Base-by-base conservation (phyloP, 1,284 basidiomycete genomes). In the Apiotrichum mycotoxinovorans region DNA sequence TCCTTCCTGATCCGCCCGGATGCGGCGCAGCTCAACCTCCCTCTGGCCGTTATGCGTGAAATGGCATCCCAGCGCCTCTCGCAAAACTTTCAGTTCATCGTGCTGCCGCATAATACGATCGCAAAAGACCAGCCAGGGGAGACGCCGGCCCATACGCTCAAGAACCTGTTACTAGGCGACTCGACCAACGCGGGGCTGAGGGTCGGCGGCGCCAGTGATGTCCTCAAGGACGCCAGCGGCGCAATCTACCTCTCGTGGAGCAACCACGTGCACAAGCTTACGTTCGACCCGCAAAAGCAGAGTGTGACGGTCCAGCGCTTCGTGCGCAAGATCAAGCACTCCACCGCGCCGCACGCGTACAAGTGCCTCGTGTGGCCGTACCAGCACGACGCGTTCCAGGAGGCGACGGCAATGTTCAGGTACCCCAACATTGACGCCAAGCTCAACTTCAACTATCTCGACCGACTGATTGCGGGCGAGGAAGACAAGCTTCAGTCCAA, bases 71-170 rank as follows among this genome's bases (percentile, higher is more conserved):
- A 97, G 54, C 83, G 95, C 17, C 82, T 98, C 34, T 71, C 72
- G n/a, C 76, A 98, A 73, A 94, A 95, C n/a, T 98, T 97, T 75
- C 95, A 98, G 73, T 91, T 98, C 69, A 87, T 97, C 43, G 77
- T 80, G 78, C 79, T 61, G 76, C 83, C 52, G 11, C 69, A 72
- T 52, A 63, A 57, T 54, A 62, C 66, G 27, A 64, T 60, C 25
- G 50, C 60, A 14, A 58, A 54, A 23, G 54, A 61, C 17, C 42
- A 62, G 25, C 26, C 30, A 4, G 14, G n/a, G 12, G 49, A 60
- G 22, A 57, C 62, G 12, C 62, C 65, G 18, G 23, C 43, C 2
- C 59, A 38, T 4, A 58, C 53, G n/a, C 79, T 83, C 80, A 42
- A 85, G 83, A 69, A 84, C 82, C 42, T 85, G 83, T 67, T 72